Evolutionary conservation across 2,329 filamentous ascomycete species (phyloP), one percentile per base, ranked within the genome.

Genomic region (Kalaharituber pfeilii): DNA sequence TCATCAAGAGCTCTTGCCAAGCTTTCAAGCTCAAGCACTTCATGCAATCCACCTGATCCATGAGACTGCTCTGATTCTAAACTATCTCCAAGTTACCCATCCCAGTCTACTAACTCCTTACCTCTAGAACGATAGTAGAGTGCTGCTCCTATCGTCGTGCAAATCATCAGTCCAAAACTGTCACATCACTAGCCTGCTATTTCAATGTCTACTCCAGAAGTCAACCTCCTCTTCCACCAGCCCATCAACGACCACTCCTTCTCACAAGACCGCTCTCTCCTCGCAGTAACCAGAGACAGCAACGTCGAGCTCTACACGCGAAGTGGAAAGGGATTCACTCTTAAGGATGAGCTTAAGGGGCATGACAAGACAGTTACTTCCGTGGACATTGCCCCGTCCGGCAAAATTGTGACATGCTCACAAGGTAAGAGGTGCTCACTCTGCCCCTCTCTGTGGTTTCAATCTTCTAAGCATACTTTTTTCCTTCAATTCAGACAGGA

Each of bases 181-280:
- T 47, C 25, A 22, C 42, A 47, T 22, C 42, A 22, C 24, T 22
- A 20, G n/a, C 8, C 52, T 50, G 52, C 18, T 52, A 53, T 59
- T 68, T 75, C 52, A 57, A 96, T 96, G 89, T 75, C 85, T 53
- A 69, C 82, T 57, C 86, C 88, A 61, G 86, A 96, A 75, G 84
- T 94, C 56, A 86, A 96, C 72, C 88, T 96, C 67, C 82, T 98
- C 62, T 98, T 98, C 73, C 87, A 96, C 73, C 80, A 83, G 64
- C 87, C 89, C 58, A 95, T 98, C 67, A 86, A 86, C 62, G 91
- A 98, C 74, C 91, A 98, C 71, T 95, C 89, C 55, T 98, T 98
- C 78, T 94, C 88, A 61, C 81, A 86, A 59, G 91, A 98, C 72
- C 85, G 81, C 67, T 74, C 81, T 68, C 88, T 83, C 26, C 77